Percentiles rank a stretch among this genome's conserved stretches.
Evolutionary conservation across 2,329 filamentous ascomycete species (phyloP).

Genomic region (Trichoderma cornu-damae): DNA sequence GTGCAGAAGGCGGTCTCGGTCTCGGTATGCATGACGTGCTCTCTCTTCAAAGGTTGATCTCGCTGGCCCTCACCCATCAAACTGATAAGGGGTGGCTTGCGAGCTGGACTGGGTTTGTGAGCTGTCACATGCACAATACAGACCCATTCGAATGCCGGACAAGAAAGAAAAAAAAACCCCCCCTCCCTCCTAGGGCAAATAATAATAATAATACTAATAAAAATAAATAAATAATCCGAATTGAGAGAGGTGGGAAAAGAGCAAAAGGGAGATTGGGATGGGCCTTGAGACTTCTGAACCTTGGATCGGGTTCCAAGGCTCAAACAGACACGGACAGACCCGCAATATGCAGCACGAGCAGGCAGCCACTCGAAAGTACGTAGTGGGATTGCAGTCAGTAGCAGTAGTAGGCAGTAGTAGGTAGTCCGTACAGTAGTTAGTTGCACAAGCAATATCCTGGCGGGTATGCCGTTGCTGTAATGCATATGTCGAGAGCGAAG

Average conservation of each 20-base stretch:
- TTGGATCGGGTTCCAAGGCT: slow-evolving; percentile 7
- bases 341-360: slow-evolving; percentile 5
- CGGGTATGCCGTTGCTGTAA: not conserved
- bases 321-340: not conserved
- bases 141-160: no score
- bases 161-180: no score
- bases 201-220: no score
- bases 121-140: not conserved
- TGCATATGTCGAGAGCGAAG: not conserved
- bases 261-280: not conserved
- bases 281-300: not conserved
- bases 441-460: no score
- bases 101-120: not conserved
- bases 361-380: slow-evolving; percentile 2
- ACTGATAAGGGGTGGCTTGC: not conserved
- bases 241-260: not conserved
- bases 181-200: not conserved
- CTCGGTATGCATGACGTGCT: slow-evolving; percentile 10
- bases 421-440: no score
- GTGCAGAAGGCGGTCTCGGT: not conserved
- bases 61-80: not conserved
- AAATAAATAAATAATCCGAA: not conserved
- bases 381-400: slow-evolving; percentile 1
- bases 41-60: not conserved
- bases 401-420: not conserved